These are phyloP conservation scores for Fusarium tricinctum DNA, from an alignment of 2,329 filamentous ascomycete species.

Conservation along the genomic window DNA sequence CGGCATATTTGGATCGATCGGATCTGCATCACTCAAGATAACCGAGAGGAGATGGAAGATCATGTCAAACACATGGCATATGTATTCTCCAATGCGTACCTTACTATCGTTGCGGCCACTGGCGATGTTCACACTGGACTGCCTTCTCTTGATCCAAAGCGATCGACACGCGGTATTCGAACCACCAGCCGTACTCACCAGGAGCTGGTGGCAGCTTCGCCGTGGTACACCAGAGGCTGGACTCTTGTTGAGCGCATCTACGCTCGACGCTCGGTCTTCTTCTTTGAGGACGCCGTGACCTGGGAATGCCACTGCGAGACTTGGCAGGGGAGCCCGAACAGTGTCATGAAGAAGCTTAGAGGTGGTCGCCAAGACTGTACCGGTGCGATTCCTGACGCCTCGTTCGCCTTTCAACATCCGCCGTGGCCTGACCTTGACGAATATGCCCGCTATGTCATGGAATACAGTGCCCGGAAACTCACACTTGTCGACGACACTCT, in stretches of 20 bases:
- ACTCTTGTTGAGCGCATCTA: slow-evolving; percentile 61
- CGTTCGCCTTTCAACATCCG: slow-evolving; percentile 57
- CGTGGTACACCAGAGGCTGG: slow-evolving; percentile 60
- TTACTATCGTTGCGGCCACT: slow-evolving; percentile 61
- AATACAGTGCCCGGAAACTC: slow-evolving; percentile 59
- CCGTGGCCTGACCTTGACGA: slow-evolving; percentile 63
- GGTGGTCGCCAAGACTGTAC: slow-evolving; percentile 53
- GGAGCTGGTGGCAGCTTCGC: slow-evolving; percentile 57
- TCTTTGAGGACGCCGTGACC: slow-evolving; percentile 60
- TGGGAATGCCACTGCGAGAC: slow-evolving; percentile 63
- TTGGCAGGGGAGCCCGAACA: slow-evolving; percentile 56
- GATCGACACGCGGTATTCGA: slow-evolving; percentile 47
- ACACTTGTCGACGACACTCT: slow-evolving; percentile 59
- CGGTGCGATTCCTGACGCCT: slow-evolving; percentile 51
- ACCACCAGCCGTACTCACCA: slow-evolving; percentile 52
- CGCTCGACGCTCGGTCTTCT: slow-evolving; percentile 59
- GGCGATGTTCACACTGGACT: slow-evolving; percentile 58
- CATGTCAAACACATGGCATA: slow-evolving; percentile 62
- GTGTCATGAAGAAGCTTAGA: slow-evolving; percentile 52
- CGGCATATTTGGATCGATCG: slow-evolving; percentile 63
- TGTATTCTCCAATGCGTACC: slow-evolving; percentile 61
- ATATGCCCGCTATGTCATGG: slow-evolving; percentile 60
- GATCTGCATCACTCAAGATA: slow-evolving; percentile 62
- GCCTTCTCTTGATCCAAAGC: slow-evolving; percentile 54
- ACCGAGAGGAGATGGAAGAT: slow-evolving; percentile 56